phyloP scores from a whole-genome alignment of 495 filamentous ascomycete genomes.

The Aspergillus diversus region DNA sequence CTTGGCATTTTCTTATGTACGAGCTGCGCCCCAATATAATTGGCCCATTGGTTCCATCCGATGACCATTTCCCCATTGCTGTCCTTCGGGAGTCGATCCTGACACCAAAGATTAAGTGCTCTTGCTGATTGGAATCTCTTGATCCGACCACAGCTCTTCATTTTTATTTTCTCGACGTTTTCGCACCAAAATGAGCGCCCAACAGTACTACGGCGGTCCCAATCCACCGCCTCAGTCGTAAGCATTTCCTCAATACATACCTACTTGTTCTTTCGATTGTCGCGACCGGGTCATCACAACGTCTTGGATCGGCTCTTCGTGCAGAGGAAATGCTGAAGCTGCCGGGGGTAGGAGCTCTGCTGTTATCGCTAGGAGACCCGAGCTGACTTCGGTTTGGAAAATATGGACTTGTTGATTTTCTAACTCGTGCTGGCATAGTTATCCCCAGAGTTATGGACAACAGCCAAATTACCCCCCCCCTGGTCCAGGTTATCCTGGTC shows the following conservation, averaged over 20 bases:
- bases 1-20: conserved; percentile 32
- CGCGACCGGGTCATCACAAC: conserved; percentile 3
- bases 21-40: conserved; percentile 20
- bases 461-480: conserved; percentile 14
- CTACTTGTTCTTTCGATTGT: conserved; percentile 1
- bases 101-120: not conserved
- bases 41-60: conserved; percentile 20
- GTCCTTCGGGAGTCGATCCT: conserved; percentile 3
- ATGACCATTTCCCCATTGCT: conserved; percentile 18
- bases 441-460: conserved; percentile 4
- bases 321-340: not conserved
- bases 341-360: not conserved
- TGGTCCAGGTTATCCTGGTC: conserved; percentile 27
- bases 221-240: conserved; percentile 34
- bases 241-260: conserved; percentile 13
- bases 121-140: conserved; percentile 3
- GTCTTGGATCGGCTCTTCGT: not conserved
- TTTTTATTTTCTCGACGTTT: not conserved
- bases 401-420: not conserved
- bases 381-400: not conserved
- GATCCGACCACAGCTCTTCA: conserved; percentile 9
- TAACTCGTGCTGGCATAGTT: conserved; percentile 11
- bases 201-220: conserved; percentile 30
- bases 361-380: not conserved
- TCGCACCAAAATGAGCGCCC: conserved; percentile 24